A percentile compares a stretch with the other conserved stretches of the same genome.
phyloP scores from a whole-genome alignment of 2,329 filamentous ascomycete genomes.

The Proliferodiscus dingleyae region DNA sequence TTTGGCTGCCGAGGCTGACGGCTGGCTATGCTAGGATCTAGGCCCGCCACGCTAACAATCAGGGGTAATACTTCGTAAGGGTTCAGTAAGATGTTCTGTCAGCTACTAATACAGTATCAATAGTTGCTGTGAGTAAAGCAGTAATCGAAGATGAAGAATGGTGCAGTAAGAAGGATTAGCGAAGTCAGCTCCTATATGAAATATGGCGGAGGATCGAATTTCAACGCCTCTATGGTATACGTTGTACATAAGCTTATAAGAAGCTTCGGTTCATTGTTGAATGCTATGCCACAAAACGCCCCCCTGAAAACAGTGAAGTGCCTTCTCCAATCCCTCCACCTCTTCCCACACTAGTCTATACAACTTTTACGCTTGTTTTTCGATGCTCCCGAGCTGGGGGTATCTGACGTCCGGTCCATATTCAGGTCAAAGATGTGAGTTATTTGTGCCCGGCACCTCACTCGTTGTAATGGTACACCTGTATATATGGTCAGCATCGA shows the following conservation, averaged over 20 bases:
- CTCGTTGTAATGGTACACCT: constrained; percentile 30
- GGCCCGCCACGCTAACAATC: too few relatives aligned
- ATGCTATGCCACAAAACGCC: constrained; percentile 25
- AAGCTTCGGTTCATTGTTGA: constrained; percentile 5
- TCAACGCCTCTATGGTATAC: constrained; percentile 19
- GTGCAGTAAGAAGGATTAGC: too few relatives aligned
- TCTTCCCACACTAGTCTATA: constrained; percentile 4
- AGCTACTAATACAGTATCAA: too few relatives aligned
- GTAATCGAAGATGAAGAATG: too few relatives aligned
- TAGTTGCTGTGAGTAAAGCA: too few relatives aligned
- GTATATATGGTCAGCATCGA: constrained; percentile 7
- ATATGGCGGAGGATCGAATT: constrained; percentile 4
- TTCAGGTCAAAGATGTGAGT: constrained; percentile 19
- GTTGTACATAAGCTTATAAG: constrained; percentile 19
- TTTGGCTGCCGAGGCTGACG: neutral
- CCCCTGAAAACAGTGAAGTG: constrained; percentile 9
- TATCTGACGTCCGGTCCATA: constrained; percentile 11
- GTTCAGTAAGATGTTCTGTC: too few relatives aligned
- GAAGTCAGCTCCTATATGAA: neutral
- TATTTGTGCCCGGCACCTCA: constrained; percentile 24
- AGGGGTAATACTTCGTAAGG: too few relatives aligned
- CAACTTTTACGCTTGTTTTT: constrained; percentile 8
- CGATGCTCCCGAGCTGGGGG: neutral
- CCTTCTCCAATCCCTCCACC: neutral
- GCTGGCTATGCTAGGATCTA: too few relatives aligned